Percentiles rank a stretch among this genome's conserved stretches.
phyloP scores from a whole-genome alignment of 2,329 filamentous ascomycete genomes.

The Aspergillus quadrilineatus region DNA sequence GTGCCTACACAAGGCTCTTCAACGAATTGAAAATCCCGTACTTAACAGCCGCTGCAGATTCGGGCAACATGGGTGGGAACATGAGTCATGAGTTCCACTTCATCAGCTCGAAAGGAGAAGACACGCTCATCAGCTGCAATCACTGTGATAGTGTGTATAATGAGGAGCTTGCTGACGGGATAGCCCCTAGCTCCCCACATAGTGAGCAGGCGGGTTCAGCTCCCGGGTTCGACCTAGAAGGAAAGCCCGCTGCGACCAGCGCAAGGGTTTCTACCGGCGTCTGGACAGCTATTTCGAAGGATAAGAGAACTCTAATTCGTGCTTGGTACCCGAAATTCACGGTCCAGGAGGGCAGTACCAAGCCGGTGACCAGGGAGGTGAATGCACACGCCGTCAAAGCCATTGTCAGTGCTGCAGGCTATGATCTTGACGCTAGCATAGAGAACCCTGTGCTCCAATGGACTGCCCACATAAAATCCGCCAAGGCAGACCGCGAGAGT shows the following conservation, averaged over 20 bases:
- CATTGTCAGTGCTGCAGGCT: constrained; percentile 48
- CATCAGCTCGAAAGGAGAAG: constrained; percentile 75
- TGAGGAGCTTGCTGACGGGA: constrained; percentile 71
- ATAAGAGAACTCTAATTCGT: constrained; percentile 66
- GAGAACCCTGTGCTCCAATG: constrained; percentile 59
- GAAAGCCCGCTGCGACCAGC: constrained; percentile 20
- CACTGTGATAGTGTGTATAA: constrained; percentile 77
- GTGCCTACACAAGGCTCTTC: constrained; percentile 75
- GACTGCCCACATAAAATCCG: constrained; percentile 40
- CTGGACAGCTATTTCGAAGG: constrained; percentile 47
- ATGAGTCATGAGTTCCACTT: constrained; percentile 96
- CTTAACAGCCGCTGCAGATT: constrained; percentile 82
- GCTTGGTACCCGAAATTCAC: constrained; percentile 63
- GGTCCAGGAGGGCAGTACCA: constrained; percentile 28
- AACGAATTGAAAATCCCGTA: constrained; percentile 80
- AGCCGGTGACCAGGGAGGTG: constrained; percentile 42
- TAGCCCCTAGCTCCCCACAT: constrained; percentile 21
- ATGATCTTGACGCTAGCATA: constrained; percentile 70
- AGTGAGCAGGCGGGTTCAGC: constrained; percentile 4
- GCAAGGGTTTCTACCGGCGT: constrained; percentile 38
- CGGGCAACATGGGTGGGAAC: constrained; percentile 92
- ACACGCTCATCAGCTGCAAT: constrained; percentile 74
- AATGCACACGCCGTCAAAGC: constrained; percentile 67
- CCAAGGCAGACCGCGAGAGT: constrained; percentile 10
- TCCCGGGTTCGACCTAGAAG: constrained; percentile 28